These are phyloP conservation scores for Urtica urens DNA, from an alignment of 306 rosid species.

Conservation along the genomic window DNA sequence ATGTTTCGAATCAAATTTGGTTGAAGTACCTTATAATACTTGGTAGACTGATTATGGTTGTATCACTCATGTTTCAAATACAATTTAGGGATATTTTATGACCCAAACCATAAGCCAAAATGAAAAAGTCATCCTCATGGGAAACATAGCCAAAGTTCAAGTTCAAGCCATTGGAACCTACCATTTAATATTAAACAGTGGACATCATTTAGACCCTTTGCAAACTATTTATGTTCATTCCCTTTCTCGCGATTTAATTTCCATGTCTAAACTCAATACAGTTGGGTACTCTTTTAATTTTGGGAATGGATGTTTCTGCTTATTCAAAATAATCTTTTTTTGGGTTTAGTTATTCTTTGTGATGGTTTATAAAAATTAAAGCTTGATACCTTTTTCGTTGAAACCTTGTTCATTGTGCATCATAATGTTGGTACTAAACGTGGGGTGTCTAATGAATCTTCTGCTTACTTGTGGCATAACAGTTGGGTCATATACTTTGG, in stretches of 20 bases:
- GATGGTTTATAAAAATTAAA: too few species aligned
- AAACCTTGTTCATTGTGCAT: too few species aligned
- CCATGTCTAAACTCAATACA: background rate
- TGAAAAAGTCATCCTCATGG: background rate
- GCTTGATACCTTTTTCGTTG: too few species aligned
- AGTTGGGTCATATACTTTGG: too few species aligned
- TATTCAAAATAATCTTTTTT: too few species aligned
- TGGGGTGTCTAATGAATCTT: too few species aligned
- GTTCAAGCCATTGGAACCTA: background rate
- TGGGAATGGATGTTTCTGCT: too few species aligned
- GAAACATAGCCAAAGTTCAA: background rate
- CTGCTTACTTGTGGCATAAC: too few species aligned
- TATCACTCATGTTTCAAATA: background rate
- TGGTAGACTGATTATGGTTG: background rate
- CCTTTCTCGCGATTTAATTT: slow-evolving; percentile 8
- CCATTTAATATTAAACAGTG: background rate
- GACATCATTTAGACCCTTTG: background rate
- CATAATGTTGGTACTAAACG: too few species aligned
- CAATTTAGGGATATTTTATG: background rate
- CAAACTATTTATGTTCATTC: background rate
- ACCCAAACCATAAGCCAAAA: background rate
- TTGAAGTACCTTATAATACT: background rate
- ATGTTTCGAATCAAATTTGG: background rate
- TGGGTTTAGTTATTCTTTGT: too few species aligned
- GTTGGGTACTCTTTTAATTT: too few species aligned